Base-by-base conservation (phyloP, 306 rosid species). In the Quercus berberidifolia region DNA sequence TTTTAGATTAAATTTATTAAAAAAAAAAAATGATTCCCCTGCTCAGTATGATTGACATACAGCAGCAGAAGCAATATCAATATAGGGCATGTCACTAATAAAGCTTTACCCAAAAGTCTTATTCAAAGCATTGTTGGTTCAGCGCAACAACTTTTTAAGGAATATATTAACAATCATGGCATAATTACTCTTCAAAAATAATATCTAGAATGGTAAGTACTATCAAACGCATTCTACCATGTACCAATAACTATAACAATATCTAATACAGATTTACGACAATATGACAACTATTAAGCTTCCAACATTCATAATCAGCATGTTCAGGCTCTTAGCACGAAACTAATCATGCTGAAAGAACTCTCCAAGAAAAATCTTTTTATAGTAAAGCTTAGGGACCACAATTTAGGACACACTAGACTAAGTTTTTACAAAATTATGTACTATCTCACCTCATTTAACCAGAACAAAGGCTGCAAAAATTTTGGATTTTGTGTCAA, bases 391-490 rank as follows among this genome's bases (percentile, higher is more conserved):
- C 2, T 38, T 9, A 38, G 43, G 43, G 10, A 38, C 43, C 43
- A 38, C 2, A 38, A 38, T 38, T 6, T 38, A 38, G 43, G 43
- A 38, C 43, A 6, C 43, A 38, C 10, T 38, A 38, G 43, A 38
- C 43, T 38, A 38, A 38, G 43, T 38, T 38, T 38, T 38, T 10
- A 14, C 38, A 62, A 21, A 43, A 17, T 10, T 67, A 62, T 51
- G 25, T 52, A 79, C 23, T 56, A 79, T 57, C 79, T 51, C 49
- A 91, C 98, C 98, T 95, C 98, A 51, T 92, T 87, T 73, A 86
- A 88, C 83, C 92, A 97, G 78, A 74, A 90, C 12, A 91, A 74
- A 62, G 99, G 99, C 85, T 89, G 94, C 85, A 95, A 97, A 75
- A 89, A 89, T 75, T 83, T 81, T 1, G 92, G 97, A 78, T 94